These are phyloP conservation scores for Saposhnikovia divaricata DNA, from an alignment of 129 eudicot genomes.

Conservation along the genomic window DNA sequence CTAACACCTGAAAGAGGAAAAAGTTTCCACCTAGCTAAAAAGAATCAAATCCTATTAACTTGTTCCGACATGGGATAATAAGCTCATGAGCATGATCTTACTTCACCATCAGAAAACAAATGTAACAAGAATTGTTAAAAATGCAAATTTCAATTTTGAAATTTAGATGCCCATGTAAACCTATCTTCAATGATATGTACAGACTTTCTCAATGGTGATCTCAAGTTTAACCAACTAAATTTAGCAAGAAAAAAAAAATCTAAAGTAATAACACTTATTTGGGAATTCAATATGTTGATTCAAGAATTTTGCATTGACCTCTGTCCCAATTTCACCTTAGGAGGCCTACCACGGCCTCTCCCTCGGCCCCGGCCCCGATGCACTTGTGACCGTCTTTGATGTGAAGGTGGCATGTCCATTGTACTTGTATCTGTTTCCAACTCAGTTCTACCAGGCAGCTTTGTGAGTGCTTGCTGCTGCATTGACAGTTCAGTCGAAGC, in stretches of 20 bases:
- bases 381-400: background rate
- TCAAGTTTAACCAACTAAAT: no score
- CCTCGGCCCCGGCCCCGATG: conserved; percentile 1
- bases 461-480: background rate
- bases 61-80: background rate
- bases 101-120: background rate
- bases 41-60: no score
- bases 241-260: no score
- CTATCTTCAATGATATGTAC: background rate
- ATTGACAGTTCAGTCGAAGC: background rate
- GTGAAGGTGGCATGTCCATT: background rate
- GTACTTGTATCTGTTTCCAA: background rate
- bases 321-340: background rate
- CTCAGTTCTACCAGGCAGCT: conserved; percentile 5
- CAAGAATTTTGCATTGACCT: background rate
- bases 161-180: background rate
- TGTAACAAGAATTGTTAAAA: background rate
- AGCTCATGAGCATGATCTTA: background rate
- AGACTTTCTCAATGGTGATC: background rate
- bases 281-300: background rate
- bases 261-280: background rate
- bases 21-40: background rate
- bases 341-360: conserved; percentile 9
- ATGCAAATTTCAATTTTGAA: background rate
- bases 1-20: background rate